Percentiles rank a stretch among this genome's conserved stretches.
phyloP scores from a whole-genome alignment of 2,329 filamentous ascomycete species.

The Arthrinium phaeospermum region DNA sequence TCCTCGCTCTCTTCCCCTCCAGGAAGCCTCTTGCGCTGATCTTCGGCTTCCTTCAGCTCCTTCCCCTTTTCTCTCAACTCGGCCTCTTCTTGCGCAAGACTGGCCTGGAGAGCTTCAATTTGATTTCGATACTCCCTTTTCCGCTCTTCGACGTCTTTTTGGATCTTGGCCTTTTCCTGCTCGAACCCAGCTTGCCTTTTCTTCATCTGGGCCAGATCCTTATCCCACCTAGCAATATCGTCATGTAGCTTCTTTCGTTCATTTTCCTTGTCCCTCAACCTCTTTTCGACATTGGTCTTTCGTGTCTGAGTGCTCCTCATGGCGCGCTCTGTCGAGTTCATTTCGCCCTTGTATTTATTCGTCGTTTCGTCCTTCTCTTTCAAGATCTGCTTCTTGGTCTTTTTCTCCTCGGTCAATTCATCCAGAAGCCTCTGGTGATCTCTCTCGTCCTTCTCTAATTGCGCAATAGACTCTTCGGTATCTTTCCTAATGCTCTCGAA shows the following conservation, averaged over 20 bases:
- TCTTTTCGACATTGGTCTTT: constrained; percentile 77
- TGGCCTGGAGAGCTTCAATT: constrained; percentile 67
- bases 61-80: constrained; percentile 74
- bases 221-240: constrained; percentile 71
- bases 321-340: constrained; percentile 78
- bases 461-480: constrained; percentile 76
- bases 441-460: constrained; percentile 73
- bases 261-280: constrained; percentile 69
- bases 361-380: constrained; percentile 93
- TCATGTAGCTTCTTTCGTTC: constrained; percentile 74
- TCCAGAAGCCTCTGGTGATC: constrained; percentile 71
- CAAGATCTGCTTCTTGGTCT: constrained; percentile 75
- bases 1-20: constrained; percentile 66
- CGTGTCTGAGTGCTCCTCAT: constrained; percentile 83
- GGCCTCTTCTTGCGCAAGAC: constrained; percentile 69
- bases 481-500: constrained; percentile 83
- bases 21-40: constrained; percentile 67
- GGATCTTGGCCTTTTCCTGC: constrained; percentile 56
- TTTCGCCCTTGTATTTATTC: constrained; percentile 80
- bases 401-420: constrained; percentile 77
- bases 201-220: constrained; percentile 65
- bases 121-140: constrained; percentile 58
- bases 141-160: constrained; percentile 57
- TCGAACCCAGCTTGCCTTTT: constrained; percentile 60
- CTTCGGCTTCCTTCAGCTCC: constrained; percentile 76